Percentiles rank a stretch among this genome's conserved stretches.
phyloP scores from a whole-genome alignment of 768 basidiomycete genomes.

The Mycena polygramma region DNA sequence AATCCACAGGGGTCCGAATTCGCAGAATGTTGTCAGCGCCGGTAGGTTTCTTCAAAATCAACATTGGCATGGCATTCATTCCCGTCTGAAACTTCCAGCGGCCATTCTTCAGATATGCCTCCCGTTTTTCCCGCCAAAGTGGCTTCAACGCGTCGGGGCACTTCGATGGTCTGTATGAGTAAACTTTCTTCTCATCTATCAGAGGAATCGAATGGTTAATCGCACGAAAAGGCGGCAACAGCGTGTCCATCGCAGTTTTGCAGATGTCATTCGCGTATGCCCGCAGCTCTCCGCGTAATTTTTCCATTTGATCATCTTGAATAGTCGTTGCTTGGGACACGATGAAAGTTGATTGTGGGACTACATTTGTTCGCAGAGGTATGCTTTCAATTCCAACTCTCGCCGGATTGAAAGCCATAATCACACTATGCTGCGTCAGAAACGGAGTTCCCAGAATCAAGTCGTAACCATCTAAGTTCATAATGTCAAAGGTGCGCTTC shows the following conservation, averaged over 20 bases:
- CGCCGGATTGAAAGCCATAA: constrained; percentile 38
- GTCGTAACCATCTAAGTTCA: constrained; percentile 46
- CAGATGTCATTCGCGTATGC: constrained; percentile 37
- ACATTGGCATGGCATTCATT: constrained; percentile 9
- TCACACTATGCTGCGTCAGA: constrained; percentile 41
- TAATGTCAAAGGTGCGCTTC: constrained; percentile 41
- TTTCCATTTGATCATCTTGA: not conserved
- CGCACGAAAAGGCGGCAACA: constrained; percentile 41
- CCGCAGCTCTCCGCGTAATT: not conserved
- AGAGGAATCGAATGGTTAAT: constrained; percentile 46
- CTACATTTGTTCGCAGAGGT: constrained; percentile 21
- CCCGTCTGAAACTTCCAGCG: constrained; percentile 2
- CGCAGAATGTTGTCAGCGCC: not conserved
- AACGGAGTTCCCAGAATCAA: constrained; percentile 44
- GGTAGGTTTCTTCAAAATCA: constrained; percentile 2
- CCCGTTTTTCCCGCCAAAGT: constrained; percentile 1
- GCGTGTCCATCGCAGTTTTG: constrained; percentile 36
- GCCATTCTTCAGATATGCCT: constrained; percentile 6
- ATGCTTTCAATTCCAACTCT: constrained; percentile 28
- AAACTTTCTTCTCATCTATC: constrained; percentile 41
- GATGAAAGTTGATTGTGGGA: not conserved
- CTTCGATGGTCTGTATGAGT: constrained; percentile 41
- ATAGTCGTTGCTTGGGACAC: not conserved
- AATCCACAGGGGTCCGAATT: not conserved
- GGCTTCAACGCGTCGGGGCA: constrained; percentile 38